Percentiles rank a stretch among this genome's conserved stretches.
Conservation (phyloP, 2,329 filamentous ascomycete species). For the Cordyceps farinosa region DNA sequence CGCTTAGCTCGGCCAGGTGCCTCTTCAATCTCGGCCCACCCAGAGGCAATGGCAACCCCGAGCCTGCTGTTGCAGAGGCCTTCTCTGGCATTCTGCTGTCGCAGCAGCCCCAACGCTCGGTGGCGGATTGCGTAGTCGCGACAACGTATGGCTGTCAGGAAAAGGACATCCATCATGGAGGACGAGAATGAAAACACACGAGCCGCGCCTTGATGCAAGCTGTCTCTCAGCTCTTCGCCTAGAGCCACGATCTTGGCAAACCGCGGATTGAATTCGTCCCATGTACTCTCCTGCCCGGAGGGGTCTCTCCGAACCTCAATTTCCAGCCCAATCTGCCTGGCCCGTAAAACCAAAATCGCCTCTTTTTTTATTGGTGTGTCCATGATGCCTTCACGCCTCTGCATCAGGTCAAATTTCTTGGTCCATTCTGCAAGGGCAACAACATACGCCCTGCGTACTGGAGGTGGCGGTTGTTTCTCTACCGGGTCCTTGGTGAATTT, state of each 20-base stretch:
- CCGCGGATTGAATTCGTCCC: neutral
- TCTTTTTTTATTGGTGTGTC: neutral
- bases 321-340: neutral
- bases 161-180: constrained; percentile 2
- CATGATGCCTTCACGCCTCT: neutral
- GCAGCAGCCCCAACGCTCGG: constrained; percentile 1
- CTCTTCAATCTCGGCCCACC: constrained; percentile 1
- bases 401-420: constrained; percentile 5
- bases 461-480: neutral
- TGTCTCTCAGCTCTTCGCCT: neutral
- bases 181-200: constrained; percentile 10
- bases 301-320: constrained; percentile 1
- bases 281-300: neutral
- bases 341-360: neutral
- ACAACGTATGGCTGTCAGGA: neutral
- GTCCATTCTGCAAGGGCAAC: neutral
- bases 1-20: neutral
- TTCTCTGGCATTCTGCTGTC: neutral
- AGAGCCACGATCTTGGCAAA: constrained; percentile 1
- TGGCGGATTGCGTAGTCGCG: neutral
- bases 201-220: neutral
- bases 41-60: neutral
- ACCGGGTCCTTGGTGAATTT: neutral
- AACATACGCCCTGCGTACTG: neutral
- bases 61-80: constrained; percentile 8